A percentile compares a stretch with the other conserved stretches of the same genome.
Evolutionary conservation across 2,329 filamentous ascomycete genomes (phyloP).

Genomic region (Penicillium sp.): DNA sequence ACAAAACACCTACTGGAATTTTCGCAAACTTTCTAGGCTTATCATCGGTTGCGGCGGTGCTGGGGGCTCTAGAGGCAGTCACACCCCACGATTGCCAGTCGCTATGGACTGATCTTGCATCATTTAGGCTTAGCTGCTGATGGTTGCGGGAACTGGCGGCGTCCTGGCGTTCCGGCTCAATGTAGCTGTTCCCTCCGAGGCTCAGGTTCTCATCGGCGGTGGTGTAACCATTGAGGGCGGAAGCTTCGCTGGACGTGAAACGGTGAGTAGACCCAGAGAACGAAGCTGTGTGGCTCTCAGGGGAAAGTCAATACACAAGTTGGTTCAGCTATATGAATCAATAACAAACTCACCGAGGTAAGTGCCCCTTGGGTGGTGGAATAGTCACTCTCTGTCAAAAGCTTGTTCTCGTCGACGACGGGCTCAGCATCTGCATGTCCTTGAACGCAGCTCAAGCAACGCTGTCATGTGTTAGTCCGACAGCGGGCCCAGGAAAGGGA

Average conservation of each 20-base stretch:
- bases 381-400: conserved; percentile 25
- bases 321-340: not conserved
- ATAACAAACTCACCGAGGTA: conserved; percentile 14
- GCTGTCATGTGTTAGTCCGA: conserved; percentile 34
- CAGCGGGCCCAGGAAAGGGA: not conserved
- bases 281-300: conserved; percentile 23
- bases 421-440: conserved; percentile 39
- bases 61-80: conserved; percentile 2
- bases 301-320: not conserved
- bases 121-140: conserved; percentile 10
- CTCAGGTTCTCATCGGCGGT: not conserved
- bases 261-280: conserved; percentile 11
- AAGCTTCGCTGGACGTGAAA: conserved; percentile 7
- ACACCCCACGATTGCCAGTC: conserved; percentile 26
- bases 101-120: conserved; percentile 19
- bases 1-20: conserved; percentile 21
- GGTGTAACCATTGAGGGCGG: not conserved
- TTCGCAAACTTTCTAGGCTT: conserved; percentile 31
- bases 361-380: conserved; percentile 15
- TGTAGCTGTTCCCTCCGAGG: conserved; percentile 27
- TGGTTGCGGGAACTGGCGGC: conserved; percentile 28
- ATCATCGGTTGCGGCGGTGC: conserved; percentile 8
- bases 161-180: conserved; percentile 20
- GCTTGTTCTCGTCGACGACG: conserved; percentile 37
- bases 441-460: conserved; percentile 48